These are phyloP conservation scores for Lactarius trivialis DNA, from an alignment of 768 basidiomycete species.

Conservation along the genomic window DNA sequence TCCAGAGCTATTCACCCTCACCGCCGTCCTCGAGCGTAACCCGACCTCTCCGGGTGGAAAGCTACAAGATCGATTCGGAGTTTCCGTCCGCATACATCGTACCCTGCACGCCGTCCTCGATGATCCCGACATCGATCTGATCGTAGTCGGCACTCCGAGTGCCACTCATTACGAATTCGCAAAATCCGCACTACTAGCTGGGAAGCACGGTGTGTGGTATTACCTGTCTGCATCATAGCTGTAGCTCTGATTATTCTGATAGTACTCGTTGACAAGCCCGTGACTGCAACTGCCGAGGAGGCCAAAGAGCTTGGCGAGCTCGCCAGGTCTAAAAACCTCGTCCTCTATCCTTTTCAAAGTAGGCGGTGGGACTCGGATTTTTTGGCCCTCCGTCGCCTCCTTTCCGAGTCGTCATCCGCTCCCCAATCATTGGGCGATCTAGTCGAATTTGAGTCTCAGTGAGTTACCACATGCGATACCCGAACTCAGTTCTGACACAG, in stretches of 20 bases:
- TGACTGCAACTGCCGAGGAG: slow-evolving; percentile 53
- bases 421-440: slow-evolving; percentile 53
- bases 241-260: background rate
- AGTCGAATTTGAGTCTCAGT: slow-evolving; percentile 74
- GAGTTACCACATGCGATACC: slow-evolving; percentile 24
- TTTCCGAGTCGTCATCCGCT: slow-evolving; percentile 46
- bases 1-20: slow-evolving; percentile 60
- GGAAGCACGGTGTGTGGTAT: slow-evolving; percentile 57
- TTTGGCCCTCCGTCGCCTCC: slow-evolving; percentile 53
- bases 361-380: slow-evolving; percentile 78
- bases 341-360: slow-evolving; percentile 70
- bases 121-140: slow-evolving; percentile 59
- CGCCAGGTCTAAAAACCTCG: slow-evolving; percentile 51
- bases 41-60: slow-evolving; percentile 55
- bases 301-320: slow-evolving; percentile 54
- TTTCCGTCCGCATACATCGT: slow-evolving; percentile 48
- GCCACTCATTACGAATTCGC: slow-evolving; percentile 65
- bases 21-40: slow-evolving; percentile 71
- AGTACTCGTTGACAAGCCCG: slow-evolving; percentile 80
- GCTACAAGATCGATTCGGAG: slow-evolving; percentile 58
- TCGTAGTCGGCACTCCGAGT: slow-evolving; percentile 67
- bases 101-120: slow-evolving; percentile 53
- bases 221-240: background rate
- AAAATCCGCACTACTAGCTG: slow-evolving; percentile 58
- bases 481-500: background rate